Conservation (phyloP, 176 grass and related monocot species). For the Hordeum marinum region DNA sequence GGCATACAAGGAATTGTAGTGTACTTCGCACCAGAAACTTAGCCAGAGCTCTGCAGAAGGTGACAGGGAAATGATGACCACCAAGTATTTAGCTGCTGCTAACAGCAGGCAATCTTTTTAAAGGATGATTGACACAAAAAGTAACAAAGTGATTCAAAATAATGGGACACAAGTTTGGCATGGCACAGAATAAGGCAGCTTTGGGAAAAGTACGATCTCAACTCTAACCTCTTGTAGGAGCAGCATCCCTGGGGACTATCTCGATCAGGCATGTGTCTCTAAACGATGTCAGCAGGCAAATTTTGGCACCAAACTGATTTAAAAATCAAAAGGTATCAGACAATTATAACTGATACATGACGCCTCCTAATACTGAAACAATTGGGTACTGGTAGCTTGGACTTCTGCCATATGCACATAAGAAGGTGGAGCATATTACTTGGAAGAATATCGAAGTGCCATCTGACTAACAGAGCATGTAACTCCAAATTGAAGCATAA, state of each 20-base stretch:
- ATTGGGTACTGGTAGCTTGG: neutral
- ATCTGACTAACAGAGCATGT: neutral
- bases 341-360: neutral
- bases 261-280: slow-evolving; percentile 94
- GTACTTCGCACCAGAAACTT: slow-evolving; percentile 99
- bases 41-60: slow-evolving; percentile 85
- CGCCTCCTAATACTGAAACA: neutral
- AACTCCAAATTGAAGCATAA: neutral
- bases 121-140: too few species aligned
- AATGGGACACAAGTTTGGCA: neutral
- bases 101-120: neutral
- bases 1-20: slow-evolving; percentile 97
- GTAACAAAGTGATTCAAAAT: too few species aligned
- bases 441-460: neutral
- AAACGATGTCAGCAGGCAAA: slow-evolving; percentile 89
- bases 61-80: slow-evolving; percentile 7
- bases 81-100: neutral
- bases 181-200: neutral
- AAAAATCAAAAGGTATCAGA: slow-evolving; percentile 27
- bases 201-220: slow-evolving; percentile 1
- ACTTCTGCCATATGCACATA: neutral
- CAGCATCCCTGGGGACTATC: slow-evolving; percentile 71
- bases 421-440: neutral
- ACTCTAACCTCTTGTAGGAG: slow-evolving; percentile 77
- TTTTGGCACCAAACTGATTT: slow-evolving; percentile 82